These are phyloP conservation scores for grape (Vitis vinifera) DNA, from an alignment of 164 flowering plant genomes.

Conservation along the genomic window DNA sequence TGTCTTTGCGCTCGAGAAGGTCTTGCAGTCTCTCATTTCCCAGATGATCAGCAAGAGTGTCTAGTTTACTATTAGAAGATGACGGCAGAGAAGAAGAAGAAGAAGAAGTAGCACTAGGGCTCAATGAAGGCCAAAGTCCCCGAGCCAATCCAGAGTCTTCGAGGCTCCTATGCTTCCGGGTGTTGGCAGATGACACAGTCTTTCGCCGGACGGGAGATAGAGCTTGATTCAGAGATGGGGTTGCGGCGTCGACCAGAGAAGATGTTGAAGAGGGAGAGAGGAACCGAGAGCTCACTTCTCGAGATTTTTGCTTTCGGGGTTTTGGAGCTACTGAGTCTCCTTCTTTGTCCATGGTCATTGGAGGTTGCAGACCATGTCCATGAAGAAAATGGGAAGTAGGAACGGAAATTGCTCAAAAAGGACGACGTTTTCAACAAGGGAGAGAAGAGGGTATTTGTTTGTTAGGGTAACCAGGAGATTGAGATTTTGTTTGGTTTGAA, in stretches of 20 bases:
- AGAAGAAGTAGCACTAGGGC: not conserved
- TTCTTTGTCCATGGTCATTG: conserved; percentile 14
- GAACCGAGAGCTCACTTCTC: conserved; percentile 64
- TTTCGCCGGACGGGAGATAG: conserved; percentile 42
- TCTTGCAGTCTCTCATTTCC: conserved; percentile 48
- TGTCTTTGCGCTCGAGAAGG: conserved; percentile 12
- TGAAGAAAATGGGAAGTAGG: not conserved
- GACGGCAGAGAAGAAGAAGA: not conserved
- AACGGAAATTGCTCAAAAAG: no score
- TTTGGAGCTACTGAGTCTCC: conserved; percentile 15
- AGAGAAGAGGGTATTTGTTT: conserved; percentile 3
- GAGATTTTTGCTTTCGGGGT: conserved; percentile 39
- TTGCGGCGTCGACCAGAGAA: conserved; percentile 10
- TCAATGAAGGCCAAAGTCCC: conserved; percentile 57
- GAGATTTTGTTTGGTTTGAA: conserved; percentile 1
- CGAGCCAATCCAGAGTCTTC: conserved; percentile 28
- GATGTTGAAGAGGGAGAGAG: conserved; percentile 41
- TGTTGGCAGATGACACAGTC: conserved; percentile 14
- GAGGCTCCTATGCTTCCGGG: conserved; percentile 32
- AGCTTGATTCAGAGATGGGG: conserved; percentile 34
- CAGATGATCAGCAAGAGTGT: conserved; percentile 58
- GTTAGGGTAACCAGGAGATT: not conserved
- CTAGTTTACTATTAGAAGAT: conserved; percentile 17
- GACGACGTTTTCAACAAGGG: not conserved
- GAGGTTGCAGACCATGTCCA: not conserved